phyloP scores from a whole-genome alignment of 192 early-diverging fungal species.

The Coemansia sp. region DNA sequence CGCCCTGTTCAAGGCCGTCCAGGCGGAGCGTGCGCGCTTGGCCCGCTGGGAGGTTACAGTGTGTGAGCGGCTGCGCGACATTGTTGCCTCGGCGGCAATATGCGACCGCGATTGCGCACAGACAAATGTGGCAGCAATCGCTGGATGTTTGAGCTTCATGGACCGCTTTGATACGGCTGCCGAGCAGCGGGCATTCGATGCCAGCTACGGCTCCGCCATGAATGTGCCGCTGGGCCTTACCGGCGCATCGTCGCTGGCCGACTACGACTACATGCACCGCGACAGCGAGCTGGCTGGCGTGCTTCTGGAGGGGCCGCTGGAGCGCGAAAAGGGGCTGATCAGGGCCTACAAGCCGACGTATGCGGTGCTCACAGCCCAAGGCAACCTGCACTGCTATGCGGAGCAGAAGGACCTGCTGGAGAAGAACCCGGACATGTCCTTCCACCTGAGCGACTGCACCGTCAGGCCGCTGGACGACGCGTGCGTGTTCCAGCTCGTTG shows the following conservation, averaged over 20 bases:
- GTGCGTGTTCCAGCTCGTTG: constrained; percentile 17
- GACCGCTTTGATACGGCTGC: constrained; percentile 23
- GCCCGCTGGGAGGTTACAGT: constrained; percentile 33
- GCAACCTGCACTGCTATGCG: constrained; percentile 43
- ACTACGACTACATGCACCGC: constrained; percentile 51
- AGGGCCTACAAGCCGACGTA: constrained; percentile 33
- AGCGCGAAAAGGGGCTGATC: constrained; percentile 44
- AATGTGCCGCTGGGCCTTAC: constrained; percentile 33
- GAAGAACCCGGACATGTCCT: constrained; percentile 32
- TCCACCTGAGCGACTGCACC: constrained; percentile 31
- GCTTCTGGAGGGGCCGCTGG: constrained; percentile 42
- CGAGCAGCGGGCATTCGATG: constrained; percentile 36
- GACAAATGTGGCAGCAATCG: constrained; percentile 17
- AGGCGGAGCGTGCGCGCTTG: constrained; percentile 39
- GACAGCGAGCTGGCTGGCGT: constrained; percentile 34
- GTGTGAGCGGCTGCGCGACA: constrained; percentile 31
- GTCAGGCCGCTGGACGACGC: constrained; percentile 27
- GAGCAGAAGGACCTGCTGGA: constrained; percentile 38
- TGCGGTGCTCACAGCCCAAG: constrained; percentile 35
- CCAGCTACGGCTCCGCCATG: constrained; percentile 29
- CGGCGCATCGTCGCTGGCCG: constrained; percentile 24
- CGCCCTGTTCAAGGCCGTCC: constrained; percentile 37
- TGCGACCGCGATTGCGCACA: constrained; percentile 26
- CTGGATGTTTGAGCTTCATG: constrained; percentile 17
- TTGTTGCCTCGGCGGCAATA: constrained; percentile 11